Evolutionary conservation across 129 eudicot genomes (phyloP).

Genomic region (Centrapalus pauciflorus): DNA sequence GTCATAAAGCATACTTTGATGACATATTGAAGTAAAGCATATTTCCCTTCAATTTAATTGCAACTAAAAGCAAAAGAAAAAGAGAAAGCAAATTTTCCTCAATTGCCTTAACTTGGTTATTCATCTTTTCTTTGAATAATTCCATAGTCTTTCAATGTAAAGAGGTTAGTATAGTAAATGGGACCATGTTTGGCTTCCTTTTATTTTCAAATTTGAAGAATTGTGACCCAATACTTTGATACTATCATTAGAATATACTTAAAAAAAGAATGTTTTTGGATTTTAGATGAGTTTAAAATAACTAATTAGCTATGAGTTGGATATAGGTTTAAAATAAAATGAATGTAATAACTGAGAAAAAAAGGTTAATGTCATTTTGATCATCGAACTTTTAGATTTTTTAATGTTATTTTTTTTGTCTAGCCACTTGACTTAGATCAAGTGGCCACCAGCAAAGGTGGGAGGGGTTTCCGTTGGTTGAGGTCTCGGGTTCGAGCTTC

Average conservation of each 20-base stretch:
- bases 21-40: constrained; percentile 36
- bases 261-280: too few species aligned
- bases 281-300: too few species aligned
- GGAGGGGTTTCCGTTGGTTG: too few species aligned
- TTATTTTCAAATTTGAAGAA: neutral
- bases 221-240: neutral
- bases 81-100: constrained; percentile 28
- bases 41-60: constrained; percentile 19
- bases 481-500: too few species aligned
- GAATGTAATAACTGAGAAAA: too few species aligned
- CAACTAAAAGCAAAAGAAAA: constrained; percentile 26
- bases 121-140: constrained; percentile 26
- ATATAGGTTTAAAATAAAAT: too few species aligned
- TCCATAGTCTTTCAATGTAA: constrained; percentile 3
- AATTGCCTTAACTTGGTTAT: constrained; percentile 30
- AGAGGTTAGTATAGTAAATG: neutral
- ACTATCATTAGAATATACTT: neutral
- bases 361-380: too few species aligned
- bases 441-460: too few species aligned
- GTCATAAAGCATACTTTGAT: constrained; percentile 20
- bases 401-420: too few species aligned
- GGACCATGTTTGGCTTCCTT: neutral
- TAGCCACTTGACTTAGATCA: too few species aligned
- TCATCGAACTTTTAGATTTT: too few species aligned
- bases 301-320: too few species aligned